Percentiles rank a stretch among this genome's conserved stretches.
phyloP scores from a whole-genome alignment of 2,329 filamentous ascomycete genomes.

The Blastomyces parvus region DNA sequence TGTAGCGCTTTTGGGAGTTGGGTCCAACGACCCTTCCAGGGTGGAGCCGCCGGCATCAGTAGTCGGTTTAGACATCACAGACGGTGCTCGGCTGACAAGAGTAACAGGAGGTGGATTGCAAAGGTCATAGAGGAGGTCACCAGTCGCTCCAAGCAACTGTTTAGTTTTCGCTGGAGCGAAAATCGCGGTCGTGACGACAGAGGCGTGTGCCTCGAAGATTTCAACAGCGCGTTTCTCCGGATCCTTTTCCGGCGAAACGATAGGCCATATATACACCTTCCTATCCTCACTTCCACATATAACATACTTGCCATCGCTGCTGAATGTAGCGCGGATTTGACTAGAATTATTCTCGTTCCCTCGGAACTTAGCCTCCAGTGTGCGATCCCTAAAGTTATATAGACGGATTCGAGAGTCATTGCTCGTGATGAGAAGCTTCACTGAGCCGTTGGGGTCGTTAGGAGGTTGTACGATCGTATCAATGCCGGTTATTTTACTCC shows the following conservation, averaged over 20 bases:
- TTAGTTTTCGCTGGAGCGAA: conserved; percentile 73
- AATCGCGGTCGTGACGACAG: conserved; percentile 79
- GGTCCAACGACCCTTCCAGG: conserved; percentile 12
- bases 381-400: conserved; percentile 79
- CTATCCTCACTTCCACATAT: conserved; percentile 90
- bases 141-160: conserved; percentile 66
- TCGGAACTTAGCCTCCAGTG: conserved; percentile 77
- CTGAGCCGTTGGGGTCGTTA: conserved; percentile 51
- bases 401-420: conserved; percentile 89
- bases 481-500: conserved; percentile 95
- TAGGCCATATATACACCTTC: conserved; percentile 82
- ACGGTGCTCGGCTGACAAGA: conserved; percentile 64
- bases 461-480: conserved; percentile 58
- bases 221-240: conserved; percentile 77
- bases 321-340: conserved; percentile 83
- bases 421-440: conserved; percentile 81
- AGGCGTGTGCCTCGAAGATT: conserved; percentile 80
- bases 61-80: conserved; percentile 42
- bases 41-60: conserved; percentile 34
- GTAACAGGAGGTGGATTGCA: conserved; percentile 91
- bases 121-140: conserved; percentile 89
- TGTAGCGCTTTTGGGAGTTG: conserved; percentile 22
- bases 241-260: conserved; percentile 52
- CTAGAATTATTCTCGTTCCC: conserved; percentile 84
- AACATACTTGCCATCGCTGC: conserved; percentile 74